Conservation (phyloP, 129 eudicot species). For the Lactuca saligna region DNA sequence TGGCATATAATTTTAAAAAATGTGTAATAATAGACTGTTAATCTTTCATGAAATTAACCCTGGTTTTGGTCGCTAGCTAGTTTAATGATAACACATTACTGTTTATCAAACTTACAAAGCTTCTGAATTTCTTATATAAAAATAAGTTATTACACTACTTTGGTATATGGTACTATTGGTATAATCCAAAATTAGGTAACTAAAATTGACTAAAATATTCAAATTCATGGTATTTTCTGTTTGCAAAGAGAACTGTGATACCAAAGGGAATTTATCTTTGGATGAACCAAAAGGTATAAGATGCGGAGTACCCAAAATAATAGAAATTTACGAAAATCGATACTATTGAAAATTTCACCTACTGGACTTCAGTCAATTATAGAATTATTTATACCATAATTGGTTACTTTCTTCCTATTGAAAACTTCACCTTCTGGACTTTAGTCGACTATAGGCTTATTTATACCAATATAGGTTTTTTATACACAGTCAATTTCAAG, state of each 20-base stretch:
- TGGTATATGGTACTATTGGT: no score
- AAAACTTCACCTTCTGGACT: background rate
- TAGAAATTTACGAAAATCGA: background rate
- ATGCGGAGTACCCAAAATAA: background rate
- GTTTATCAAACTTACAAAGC: no score
- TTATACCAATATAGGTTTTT: slow-evolving; percentile 12
- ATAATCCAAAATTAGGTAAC: no score
- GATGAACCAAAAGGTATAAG: slow-evolving; percentile 12
- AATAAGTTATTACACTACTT: no score
- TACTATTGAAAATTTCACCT: background rate
- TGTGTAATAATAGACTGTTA: no score
- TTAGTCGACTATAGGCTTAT: background rate
- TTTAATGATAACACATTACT: no score
- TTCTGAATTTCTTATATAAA: no score
- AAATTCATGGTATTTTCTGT: background rate
- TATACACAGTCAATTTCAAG: slow-evolving; percentile 3
- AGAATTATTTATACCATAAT: slow-evolving; percentile 19
- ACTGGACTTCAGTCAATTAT: background rate
- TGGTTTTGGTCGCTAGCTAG: no score
- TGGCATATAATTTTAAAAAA: no score
- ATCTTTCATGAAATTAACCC: no score
- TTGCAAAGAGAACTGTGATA: background rate
- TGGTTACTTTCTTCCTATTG: no score
- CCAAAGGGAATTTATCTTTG: background rate
- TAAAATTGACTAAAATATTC: background rate